A percentile compares a stretch with the other conserved stretches of the same genome.
Evolutionary conservation across 1,284 basidiomycete species (phyloP).

Genomic region (Sporisorium graminicola): DNA sequence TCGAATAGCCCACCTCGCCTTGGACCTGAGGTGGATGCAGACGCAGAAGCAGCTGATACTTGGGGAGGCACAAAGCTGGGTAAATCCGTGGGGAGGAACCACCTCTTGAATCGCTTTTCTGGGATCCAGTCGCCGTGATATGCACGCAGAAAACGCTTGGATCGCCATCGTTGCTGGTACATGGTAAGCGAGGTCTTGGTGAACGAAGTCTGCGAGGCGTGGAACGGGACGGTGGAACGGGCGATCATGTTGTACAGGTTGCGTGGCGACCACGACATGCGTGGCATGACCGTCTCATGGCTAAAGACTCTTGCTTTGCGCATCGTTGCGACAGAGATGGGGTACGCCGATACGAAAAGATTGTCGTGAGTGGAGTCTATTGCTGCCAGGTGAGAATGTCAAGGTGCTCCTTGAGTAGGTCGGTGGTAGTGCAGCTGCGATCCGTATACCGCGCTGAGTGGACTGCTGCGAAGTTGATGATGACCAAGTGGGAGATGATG

Average conservation of each 20-base stretch:
- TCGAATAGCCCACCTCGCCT: constrained; percentile 38
- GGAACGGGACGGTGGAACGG: constrained; percentile 68
- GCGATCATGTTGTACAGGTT: constrained; percentile 83
- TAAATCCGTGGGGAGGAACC: constrained; percentile 88
- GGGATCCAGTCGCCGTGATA: constrained; percentile 97
- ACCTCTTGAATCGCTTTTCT: constrained; percentile 92
- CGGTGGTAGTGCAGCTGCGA: background rate
- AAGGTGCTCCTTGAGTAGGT: background rate
- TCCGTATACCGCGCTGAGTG: background rate
- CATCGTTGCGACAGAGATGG: constrained; percentile 35
- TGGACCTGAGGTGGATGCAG: constrained; percentile 34
- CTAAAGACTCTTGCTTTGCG: constrained; percentile 64
- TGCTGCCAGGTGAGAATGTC: background rate
- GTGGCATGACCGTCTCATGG: constrained; percentile 62
- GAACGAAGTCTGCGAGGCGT: constrained; percentile 74
- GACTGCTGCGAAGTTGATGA: background rate
- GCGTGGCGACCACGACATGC: constrained; percentile 76
- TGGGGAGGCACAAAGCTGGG: constrained; percentile 78
- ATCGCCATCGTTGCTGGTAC: constrained; percentile 91
- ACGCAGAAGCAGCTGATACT: constrained; percentile 57
- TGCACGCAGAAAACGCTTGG: constrained; percentile 88
- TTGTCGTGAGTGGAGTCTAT: too few species aligned
- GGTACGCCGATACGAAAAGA: background rate
- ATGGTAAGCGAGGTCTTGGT: constrained; percentile 77
- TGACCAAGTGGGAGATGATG: background rate